phyloP scores from a whole-genome alignment of 345 rosid genomes.

The Gossypium herbaceum region DNA sequence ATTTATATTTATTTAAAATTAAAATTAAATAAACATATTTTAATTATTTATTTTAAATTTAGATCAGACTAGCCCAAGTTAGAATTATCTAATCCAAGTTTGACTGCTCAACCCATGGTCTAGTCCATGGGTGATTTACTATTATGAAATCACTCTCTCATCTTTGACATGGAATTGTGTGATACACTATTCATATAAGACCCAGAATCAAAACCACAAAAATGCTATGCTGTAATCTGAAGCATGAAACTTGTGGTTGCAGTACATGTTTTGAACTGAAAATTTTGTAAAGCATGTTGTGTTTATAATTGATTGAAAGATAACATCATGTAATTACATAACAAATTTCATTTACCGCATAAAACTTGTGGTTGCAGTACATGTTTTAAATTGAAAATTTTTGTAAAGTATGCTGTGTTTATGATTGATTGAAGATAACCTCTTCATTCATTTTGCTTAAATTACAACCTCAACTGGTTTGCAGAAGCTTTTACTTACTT shows the following conservation, averaged over 20 bases:
- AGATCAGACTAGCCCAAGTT: too few relatives aligned
- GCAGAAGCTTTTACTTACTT: neutral
- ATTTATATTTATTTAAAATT: too few relatives aligned
- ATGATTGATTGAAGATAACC: neutral
- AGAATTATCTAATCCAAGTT: too few relatives aligned
- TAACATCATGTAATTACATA: neutral
- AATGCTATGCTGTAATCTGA: too few relatives aligned
- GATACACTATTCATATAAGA: neutral
- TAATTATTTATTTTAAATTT: too few relatives aligned
- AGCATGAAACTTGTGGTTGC: too few relatives aligned
- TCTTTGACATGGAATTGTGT: neutral
- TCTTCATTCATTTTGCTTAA: neutral
- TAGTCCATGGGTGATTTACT: neutral
- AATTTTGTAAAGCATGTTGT: neutral
- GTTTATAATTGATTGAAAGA: neutral
- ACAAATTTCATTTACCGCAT: too few relatives aligned
- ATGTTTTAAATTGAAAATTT: neutral
- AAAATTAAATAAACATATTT: too few relatives aligned
- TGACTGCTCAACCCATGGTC: too few relatives aligned
- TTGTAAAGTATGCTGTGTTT: neutral
- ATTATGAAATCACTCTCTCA: neutral
- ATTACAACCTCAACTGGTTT: neutral
- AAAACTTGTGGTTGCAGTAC: too few relatives aligned
- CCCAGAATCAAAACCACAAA: too few relatives aligned
- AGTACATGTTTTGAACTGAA: neutral